Percentiles rank a stretch among this genome's conserved stretches.
Conservation (phyloP, 306 rosid genomes). For the Vachellia pachyceras region DNA sequence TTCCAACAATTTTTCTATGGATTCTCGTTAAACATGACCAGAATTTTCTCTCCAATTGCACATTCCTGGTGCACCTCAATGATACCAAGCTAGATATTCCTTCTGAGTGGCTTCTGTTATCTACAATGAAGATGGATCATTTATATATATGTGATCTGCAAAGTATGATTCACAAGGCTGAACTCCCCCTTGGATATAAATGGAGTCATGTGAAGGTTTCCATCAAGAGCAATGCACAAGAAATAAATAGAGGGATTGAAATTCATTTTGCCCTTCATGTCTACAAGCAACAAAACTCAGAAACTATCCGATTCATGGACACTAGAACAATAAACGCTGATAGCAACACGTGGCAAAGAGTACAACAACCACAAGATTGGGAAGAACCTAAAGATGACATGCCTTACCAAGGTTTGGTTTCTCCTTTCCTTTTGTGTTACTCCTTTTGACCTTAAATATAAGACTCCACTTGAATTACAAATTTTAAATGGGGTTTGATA, state of each 20-base stretch:
- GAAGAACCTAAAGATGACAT: background rate
- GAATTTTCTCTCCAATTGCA: background rate
- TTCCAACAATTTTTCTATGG: conserved; percentile 4
- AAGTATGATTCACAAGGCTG: background rate
- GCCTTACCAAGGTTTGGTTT: background rate
- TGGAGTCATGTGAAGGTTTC: background rate
- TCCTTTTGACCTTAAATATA: too few species aligned
- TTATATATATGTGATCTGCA: background rate
- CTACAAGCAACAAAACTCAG: background rate
- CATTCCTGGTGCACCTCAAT: background rate
- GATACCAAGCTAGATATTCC: background rate
- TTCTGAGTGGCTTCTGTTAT: background rate
- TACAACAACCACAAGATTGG: background rate
- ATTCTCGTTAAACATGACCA: background rate
- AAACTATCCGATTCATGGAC: background rate
- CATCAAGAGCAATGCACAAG: background rate
- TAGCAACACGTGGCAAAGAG: background rate
- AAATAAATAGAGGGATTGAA: background rate
- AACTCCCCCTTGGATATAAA: background rate
- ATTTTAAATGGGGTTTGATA: too few species aligned
- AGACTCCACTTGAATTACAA: too few species aligned
- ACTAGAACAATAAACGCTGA: background rate
- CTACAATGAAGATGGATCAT: background rate
- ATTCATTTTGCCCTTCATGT: background rate
- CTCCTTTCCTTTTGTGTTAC: background rate